Evolutionary conservation across 2,329 filamentous ascomycete genomes (phyloP), one percentile per base, ranked within the genome.

Genomic region (Aspergillus ruber): DNA sequence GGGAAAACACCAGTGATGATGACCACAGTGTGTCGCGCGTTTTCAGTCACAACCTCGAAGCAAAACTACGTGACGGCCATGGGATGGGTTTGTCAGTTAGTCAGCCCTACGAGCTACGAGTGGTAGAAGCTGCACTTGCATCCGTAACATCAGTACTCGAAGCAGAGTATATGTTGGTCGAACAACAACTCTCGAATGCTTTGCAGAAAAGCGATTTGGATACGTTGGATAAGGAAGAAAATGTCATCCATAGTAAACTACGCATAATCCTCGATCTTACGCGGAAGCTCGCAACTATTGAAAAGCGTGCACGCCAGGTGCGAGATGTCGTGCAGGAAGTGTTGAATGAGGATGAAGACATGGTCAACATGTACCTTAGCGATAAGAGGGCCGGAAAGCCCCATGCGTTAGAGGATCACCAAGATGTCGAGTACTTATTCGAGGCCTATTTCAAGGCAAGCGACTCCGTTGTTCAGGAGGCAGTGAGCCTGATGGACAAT

Each of bases 381-480:
- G 67, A 69, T 49, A 59, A 56, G 9, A 45, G 43, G 18, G 52
- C 55, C 0, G 67, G 66, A 6, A 55, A 52, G 6, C 58, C 58
- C 3, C 66, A 67, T 51, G 47, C 43, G 0, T 46, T 55, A 6
- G 49, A 56, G 3, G 64, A 70, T 41, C 66, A 69, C 33, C 64
- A 65, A 46, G 62, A 65, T 42, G 66, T 66, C 25, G 67, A 70
- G 54, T 69, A 69, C 46, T 50, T 69, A 39, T 54, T 69, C 2
- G 65, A 69, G 40, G 64, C 65, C 12, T 69, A 68, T 50, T 65
- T 62, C 47, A 68, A 66, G 43, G 62, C 61, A 4, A 59, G 57
- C 6, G 66, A 69, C 40, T 52, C 60, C 1, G 59, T 70, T 18
- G 65, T 61, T 1, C 59, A 68, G 48, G 61, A 61, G 2, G 51